Conservation (phyloP, 2,329 filamentous ascomycete species). For the Zasmidium citrigriseum region DNA sequence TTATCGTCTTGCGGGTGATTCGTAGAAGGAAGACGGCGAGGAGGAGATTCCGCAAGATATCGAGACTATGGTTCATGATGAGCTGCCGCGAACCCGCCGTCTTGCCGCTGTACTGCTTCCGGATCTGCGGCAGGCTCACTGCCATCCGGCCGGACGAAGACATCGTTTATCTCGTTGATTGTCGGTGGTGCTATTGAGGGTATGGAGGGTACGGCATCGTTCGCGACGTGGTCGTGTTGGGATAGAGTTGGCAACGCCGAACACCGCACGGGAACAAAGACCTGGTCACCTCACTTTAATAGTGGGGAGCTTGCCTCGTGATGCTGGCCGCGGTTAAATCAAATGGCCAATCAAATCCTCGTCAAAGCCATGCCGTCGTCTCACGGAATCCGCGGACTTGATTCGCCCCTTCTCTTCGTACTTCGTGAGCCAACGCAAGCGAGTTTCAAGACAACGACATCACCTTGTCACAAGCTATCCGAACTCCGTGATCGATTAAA, state of each 20-base stretch:
- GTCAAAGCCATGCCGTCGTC: not conserved
- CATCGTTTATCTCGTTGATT: not conserved
- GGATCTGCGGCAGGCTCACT: conserved; percentile 22
- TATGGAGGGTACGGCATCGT: not conserved
- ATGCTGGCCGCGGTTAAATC: not conserved
- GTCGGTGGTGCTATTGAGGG: not conserved
- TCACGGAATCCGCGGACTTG: not conserved
- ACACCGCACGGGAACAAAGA: not conserved
- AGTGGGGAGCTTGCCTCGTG: conserved; percentile 2
- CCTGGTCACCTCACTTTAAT: not conserved
- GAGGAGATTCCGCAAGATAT: conserved; percentile 73
- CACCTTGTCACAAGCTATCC: not conserved
- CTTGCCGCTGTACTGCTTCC: conserved; percentile 25
- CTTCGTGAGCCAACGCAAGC: not conserved
- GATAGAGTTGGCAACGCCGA: not conserved
- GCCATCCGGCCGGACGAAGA: not conserved
- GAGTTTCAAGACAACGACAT: not conserved
- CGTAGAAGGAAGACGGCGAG: conserved; percentile 87
- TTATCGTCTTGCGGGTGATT: conserved; percentile 75
- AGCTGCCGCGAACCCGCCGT: conserved; percentile 25
- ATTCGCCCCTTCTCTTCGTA: not conserved
- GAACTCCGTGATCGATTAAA: too few species aligned
- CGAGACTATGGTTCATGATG: conserved; percentile 27
- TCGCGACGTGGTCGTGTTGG: conserved; percentile 1
- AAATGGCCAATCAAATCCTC: not conserved